phyloP scores from a whole-genome alignment of 1,139 yeast genomes.

The Debaryomycetaceae sp. region DNA sequence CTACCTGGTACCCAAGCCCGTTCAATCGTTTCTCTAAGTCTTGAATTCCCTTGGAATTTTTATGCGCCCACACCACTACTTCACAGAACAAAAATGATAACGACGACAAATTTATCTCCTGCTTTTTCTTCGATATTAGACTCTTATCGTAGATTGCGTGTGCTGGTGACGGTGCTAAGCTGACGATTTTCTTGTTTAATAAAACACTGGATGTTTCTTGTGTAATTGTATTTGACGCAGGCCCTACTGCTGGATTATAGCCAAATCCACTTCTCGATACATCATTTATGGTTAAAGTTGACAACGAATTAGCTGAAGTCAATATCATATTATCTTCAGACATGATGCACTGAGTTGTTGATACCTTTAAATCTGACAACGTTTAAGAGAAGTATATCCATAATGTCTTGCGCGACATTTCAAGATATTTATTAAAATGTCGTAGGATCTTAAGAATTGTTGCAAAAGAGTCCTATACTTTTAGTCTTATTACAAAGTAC shows the following conservation, averaged over 20 bases:
- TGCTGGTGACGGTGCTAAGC: slow-evolving; percentile 29
- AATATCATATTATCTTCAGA: slow-evolving; percentile 34
- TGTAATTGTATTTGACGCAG: slow-evolving; percentile 37
- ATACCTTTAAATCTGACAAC: no score
- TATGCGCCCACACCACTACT: slow-evolving; percentile 64
- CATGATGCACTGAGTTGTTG: slow-evolving; percentile 14
- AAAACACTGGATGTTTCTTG: slow-evolving; percentile 34
- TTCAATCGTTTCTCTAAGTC: slow-evolving; percentile 76
- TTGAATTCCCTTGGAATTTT: slow-evolving; percentile 64
- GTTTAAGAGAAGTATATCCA: neutral
- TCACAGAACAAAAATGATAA: slow-evolving; percentile 72
- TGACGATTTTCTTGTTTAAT: slow-evolving; percentile 31
- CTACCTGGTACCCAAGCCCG: slow-evolving; percentile 70
- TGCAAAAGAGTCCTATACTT: neutral
- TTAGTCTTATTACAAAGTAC: neutral
- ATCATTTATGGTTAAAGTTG: slow-evolving; percentile 36
- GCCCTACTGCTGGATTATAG: slow-evolving; percentile 44
- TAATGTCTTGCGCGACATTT: neutral
- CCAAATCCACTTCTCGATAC: slow-evolving; percentile 38
- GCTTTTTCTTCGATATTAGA: slow-evolving; percentile 54
- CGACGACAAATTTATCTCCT: slow-evolving; percentile 65
- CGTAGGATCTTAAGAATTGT: neutral
- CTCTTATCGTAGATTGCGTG: slow-evolving; percentile 65
- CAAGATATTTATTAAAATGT: neutral
- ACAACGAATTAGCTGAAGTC: slow-evolving; percentile 36